Conservation (phyloP, 352 stramenopile species). For the Pythium rhizo-oryzae region DNA sequence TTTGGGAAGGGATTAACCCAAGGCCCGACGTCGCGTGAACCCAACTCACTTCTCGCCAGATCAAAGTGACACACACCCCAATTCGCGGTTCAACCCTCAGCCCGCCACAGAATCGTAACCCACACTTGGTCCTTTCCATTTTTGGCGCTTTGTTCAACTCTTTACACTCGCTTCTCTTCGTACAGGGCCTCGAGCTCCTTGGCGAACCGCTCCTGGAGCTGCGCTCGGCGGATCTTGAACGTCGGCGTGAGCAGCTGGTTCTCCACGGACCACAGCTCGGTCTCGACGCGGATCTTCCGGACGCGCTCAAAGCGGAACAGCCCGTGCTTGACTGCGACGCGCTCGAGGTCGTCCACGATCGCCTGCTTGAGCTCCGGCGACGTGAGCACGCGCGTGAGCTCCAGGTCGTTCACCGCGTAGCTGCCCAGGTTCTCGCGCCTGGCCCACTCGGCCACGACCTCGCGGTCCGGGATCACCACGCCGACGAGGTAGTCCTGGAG, state of each 20-base stretch:
- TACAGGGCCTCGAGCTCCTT: constrained; percentile 87
- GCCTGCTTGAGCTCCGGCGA: constrained; percentile 42
- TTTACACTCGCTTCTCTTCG: constrained; percentile 8
- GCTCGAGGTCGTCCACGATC: constrained; percentile 79
- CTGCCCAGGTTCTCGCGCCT: constrained; percentile 32
- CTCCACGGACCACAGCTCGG: constrained; percentile 87
- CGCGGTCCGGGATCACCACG: constrained; percentile 93
- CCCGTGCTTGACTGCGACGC: constrained; percentile 53
- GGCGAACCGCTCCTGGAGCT: constrained; percentile 88
- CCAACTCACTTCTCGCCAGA: too few relatives aligned
- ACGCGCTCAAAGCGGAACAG: constrained; percentile 94
- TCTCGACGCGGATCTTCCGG: constrained; percentile 85
- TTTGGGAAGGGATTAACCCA: too few relatives aligned
- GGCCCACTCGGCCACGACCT: constrained; percentile 83
- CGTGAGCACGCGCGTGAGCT: constrained; percentile 32
- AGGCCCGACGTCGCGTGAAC: too few relatives aligned
- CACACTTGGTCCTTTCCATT: too few relatives aligned
- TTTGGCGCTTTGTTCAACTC: too few relatives aligned
- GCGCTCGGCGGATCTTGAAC: constrained; percentile 95
- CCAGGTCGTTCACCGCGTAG: constrained; percentile 24
- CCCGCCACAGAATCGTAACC: too few relatives aligned
- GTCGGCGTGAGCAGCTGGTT: constrained; percentile 94
- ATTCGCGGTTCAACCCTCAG: too few relatives aligned
- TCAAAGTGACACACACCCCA: too few relatives aligned
- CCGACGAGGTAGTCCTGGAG: constrained; percentile 93